Conservation (phyloP, 306 rosid species). For the Vigna unguiculata region DNA sequence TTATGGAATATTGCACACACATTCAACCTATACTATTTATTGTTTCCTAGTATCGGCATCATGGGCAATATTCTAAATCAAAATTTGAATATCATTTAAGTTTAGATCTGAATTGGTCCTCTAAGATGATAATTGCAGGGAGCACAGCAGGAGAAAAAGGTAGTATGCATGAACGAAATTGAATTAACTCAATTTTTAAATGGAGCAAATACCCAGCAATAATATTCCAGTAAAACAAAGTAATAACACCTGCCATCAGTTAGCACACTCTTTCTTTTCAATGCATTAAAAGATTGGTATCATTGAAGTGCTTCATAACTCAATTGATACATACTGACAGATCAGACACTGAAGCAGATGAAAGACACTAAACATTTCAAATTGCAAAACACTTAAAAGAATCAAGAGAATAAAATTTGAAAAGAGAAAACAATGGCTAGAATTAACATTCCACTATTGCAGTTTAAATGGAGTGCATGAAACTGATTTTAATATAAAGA, state of each 20-base stretch:
- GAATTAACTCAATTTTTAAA: background rate
- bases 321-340: background rate
- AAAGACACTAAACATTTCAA: conserved; percentile 12
- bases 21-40: conserved; percentile 11
- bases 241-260: background rate
- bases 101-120: conserved; percentile 19
- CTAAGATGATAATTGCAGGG: background rate
- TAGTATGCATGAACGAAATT: background rate
- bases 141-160: background rate
- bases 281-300: background rate
- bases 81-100: background rate
- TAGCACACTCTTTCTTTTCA: background rate
- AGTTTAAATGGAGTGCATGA: conserved; percentile 35
- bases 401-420: background rate
- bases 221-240: conserved; percentile 5
- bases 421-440: background rate
- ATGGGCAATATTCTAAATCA: background rate
- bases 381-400: conserved; percentile 13
- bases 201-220: background rate
- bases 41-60: background rate
- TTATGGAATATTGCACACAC: background rate
- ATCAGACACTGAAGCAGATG: background rate
- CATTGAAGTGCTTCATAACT: conserved; percentile 8
- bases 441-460: conserved; percentile 21
- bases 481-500: conserved; percentile 47